Evolutionary conservation across 257 asterid species (phyloP), one percentile per base, ranked within the genome.

Genomic region (Osmanthus fragrans): DNA sequence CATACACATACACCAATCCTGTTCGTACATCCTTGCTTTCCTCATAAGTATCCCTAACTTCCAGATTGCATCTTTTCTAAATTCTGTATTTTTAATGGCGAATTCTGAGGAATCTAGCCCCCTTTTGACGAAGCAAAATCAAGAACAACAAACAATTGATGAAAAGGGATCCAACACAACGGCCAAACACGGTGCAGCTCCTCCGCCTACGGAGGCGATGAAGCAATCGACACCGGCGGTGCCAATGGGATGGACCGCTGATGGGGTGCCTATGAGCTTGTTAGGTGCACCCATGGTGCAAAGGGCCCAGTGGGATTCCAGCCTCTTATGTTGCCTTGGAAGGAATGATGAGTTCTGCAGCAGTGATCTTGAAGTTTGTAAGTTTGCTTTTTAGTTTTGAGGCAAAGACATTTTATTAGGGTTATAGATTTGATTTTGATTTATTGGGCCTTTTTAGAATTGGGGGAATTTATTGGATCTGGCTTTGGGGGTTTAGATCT

Each of bases 281-380:
- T 18, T 54, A 18, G 64, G 64, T 54, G 25, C 6, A 5, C 64
- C 64, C 11, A 54, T 54, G 64, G 25, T n/a, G 23, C 64, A 54
- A 5, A 19, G 87, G 64, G 25, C 64, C 27, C 64, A 18, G 10
- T 54, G 64, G 64, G 64, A 54, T 0, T 54, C 64, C 64, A 63
- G 92, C 65, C 63, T 90, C 76, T 89, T 82, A 79, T 81, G 91
- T 27, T 90, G 96, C 63, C 78, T 86, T 34, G 96, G 93, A 34
- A 80, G 79, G 74, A 82, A 80, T 11, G 94, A 89, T 79, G 90
- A 88, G 37, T 89, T 89, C 84, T 84, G 72, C 75, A 83, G 94
- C 90, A 86, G 86, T 63, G 92, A 89, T 85, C 86, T 89, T 71
- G 90, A 89, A 89, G 90, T 89, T 83, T 87, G 94, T 89, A 76